Conservation (phyloP, 345 rosid genomes). For the Ceriops decandra region DNA sequence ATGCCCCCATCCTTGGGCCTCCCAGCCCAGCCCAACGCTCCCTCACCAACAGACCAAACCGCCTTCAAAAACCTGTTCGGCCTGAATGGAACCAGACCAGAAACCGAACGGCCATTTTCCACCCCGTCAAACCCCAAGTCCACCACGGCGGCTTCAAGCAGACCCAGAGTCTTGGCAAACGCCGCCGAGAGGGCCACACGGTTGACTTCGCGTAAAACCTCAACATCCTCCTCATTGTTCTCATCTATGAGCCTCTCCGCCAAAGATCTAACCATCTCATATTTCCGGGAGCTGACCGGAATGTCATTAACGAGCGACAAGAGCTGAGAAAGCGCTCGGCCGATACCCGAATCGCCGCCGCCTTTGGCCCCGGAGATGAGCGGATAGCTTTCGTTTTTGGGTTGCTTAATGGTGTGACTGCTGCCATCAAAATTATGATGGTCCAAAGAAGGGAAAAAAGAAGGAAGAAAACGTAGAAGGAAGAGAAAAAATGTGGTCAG, state of each 20-base stretch:
- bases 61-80: constrained; percentile 45
- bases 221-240: constrained; percentile 45
- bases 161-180: constrained; percentile 52
- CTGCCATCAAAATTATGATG: background rate
- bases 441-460: constrained; percentile 27
- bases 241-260: constrained; percentile 79
- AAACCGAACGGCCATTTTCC: constrained; percentile 14
- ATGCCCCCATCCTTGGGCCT: constrained; percentile 30
- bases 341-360: constrained; percentile 49
- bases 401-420: constrained; percentile 1
- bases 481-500: constrained; percentile 51
- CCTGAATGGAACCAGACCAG: constrained; percentile 24
- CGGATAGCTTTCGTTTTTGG: constrained; percentile 11
- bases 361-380: background rate
- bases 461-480: constrained; percentile 54
- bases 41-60: constrained; percentile 40
- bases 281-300: constrained; percentile 79
- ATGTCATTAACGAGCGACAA: constrained; percentile 50
- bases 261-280: constrained; percentile 62
- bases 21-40: constrained; percentile 28
- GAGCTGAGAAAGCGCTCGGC: constrained; percentile 70
- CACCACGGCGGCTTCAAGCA: constrained; percentile 50
- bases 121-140: constrained; percentile 30
- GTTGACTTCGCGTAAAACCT: constrained; percentile 51
- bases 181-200: constrained; percentile 55